A percentile compares a stretch with the other conserved stretches of the same genome.
Evolutionary conservation across 768 basidiomycete genomes (phyloP).

Genomic region (Serendipita indica): DNA sequence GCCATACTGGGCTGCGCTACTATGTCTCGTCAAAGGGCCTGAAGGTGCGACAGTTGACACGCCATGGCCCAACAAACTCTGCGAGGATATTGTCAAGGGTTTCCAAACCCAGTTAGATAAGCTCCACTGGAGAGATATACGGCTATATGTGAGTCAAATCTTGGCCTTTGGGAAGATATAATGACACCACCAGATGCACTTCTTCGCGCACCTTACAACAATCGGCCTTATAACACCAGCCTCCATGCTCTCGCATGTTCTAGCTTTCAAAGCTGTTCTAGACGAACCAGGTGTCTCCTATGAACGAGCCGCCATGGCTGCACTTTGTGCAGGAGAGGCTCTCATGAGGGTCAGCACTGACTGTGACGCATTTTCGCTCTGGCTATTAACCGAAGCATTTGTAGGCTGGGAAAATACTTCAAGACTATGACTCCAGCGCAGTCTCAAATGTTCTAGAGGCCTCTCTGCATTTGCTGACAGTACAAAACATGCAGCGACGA

Average conservation of each 20-base stretch:
- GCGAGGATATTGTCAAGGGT: slow-evolving; percentile 84
- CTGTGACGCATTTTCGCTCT: neutral
- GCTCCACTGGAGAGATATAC: slow-evolving; percentile 77
- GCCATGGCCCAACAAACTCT: slow-evolving; percentile 48
- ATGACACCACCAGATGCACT: slow-evolving; percentile 39
- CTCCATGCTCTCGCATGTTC: slow-evolving; percentile 67
- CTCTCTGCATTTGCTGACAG: slow-evolving; percentile 45
- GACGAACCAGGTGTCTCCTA: slow-evolving; percentile 83
- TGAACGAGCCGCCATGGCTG: slow-evolving; percentile 68
- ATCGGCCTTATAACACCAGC: slow-evolving; percentile 58
- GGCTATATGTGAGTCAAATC: slow-evolving; percentile 55
- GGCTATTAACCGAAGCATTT: too few relatives aligned
- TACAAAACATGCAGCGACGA: slow-evolving; percentile 39
- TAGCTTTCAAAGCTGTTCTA: slow-evolving; percentile 71
- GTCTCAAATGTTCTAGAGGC: too few relatives aligned
- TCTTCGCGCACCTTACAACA: slow-evolving; percentile 78
- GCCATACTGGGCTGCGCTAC: slow-evolving; percentile 70
- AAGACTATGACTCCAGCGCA: too few relatives aligned
- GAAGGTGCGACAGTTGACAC: slow-evolving; percentile 25
- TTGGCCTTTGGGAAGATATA: slow-evolving; percentile 12
- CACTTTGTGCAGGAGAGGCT: slow-evolving; percentile 67
- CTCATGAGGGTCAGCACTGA: slow-evolving; percentile 45
- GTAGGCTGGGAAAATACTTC: neutral
- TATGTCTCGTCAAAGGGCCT: slow-evolving; percentile 38
- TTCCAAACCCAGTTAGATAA: slow-evolving; percentile 84